These are phyloP conservation scores for Yamadazyma endophytica DNA, from an alignment of 805 yeast species.

Conservation along the genomic window DNA sequence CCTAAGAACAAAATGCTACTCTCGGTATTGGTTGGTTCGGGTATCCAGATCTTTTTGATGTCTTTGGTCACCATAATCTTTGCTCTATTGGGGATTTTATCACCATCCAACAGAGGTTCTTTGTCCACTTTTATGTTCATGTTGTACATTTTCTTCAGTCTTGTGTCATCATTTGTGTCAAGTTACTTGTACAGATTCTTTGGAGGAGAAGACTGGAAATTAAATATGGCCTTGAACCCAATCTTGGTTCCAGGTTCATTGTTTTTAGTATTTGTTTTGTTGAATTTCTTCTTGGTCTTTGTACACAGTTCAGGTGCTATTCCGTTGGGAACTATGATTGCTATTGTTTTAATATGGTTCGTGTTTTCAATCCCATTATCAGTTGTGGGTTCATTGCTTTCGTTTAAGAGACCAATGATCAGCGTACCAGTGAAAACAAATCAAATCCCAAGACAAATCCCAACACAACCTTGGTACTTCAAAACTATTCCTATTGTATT, in stretches of 20 bases:
- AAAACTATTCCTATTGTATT: slow-evolving; percentile 62
- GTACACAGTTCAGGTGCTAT: slow-evolving; percentile 90
- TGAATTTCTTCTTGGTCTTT: slow-evolving; percentile 78
- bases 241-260: slow-evolving; percentile 76
- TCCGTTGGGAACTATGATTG: slow-evolving; percentile 85
- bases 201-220: slow-evolving; percentile 90
- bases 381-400: slow-evolving; percentile 74
- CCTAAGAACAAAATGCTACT: slow-evolving; percentile 68
- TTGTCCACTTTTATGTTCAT: slow-evolving; percentile 86
- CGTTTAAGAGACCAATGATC: slow-evolving; percentile 56
- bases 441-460: slow-evolving; percentile 95
- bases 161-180: slow-evolving; percentile 83
- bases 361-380: slow-evolving; percentile 81
- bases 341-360: slow-evolving; percentile 81
- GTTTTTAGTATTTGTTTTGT: slow-evolving; percentile 56
- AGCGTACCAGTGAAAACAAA: slow-evolving; percentile 83
- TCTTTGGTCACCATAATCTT: slow-evolving; percentile 65
- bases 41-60: slow-evolving; percentile 81
- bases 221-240: slow-evolving; percentile 80
- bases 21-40: slow-evolving; percentile 84
- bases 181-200: slow-evolving; percentile 81
- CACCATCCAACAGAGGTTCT: slow-evolving; percentile 94
- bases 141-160: slow-evolving; percentile 74
- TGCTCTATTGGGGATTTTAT: slow-evolving; percentile 83
- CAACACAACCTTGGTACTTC: slow-evolving; percentile 82